Conservation (phyloP, 345 rosid species). For the Boechera stricta region DNA sequence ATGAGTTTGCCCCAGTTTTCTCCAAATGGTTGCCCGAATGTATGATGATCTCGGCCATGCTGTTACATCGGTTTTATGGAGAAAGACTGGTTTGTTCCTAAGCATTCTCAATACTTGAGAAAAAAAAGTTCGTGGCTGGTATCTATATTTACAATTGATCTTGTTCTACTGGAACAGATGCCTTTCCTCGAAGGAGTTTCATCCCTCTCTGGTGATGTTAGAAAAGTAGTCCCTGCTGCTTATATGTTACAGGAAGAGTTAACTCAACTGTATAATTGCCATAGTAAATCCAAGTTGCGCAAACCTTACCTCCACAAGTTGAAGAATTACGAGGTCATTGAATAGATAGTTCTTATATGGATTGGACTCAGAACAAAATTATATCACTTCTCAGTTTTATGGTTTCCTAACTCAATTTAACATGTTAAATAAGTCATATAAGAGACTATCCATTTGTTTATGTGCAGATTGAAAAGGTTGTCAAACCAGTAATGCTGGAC, state of each 20-base stretch:
- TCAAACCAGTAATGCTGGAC: slow-evolving; percentile 83
- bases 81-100: slow-evolving; percentile 80
- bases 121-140: slow-evolving; percentile 29
- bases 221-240: slow-evolving; percentile 84
- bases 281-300: slow-evolving; percentile 48
- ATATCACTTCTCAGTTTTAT: slow-evolving; percentile 27
- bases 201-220: slow-evolving; percentile 76
- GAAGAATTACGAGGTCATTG: slow-evolving; percentile 71
- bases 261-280: slow-evolving; percentile 58
- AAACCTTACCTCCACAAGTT: slow-evolving; percentile 50
- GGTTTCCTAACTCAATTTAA: slow-evolving; percentile 5
- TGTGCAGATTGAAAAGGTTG: slow-evolving; percentile 76
- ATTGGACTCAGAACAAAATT: slow-evolving; percentile 8
- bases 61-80: slow-evolving; percentile 80
- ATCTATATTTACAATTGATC: slow-evolving; percentile 21
- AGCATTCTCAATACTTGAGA: slow-evolving; percentile 26
- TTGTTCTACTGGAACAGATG: slow-evolving; percentile 55
- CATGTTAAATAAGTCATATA: slow-evolving; percentile 18
- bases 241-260: slow-evolving; percentile 68
- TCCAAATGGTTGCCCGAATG: slow-evolving; percentile 71
- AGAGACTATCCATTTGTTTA: slow-evolving; percentile 11
- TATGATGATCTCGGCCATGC: slow-evolving; percentile 61
- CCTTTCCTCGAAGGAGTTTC: slow-evolving; percentile 74
- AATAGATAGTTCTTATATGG: slow-evolving; percentile 11
- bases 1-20: slow-evolving; percentile 67